phyloP scores from a whole-genome alignment of 495 filamentous ascomycete species.

The Penicillium canariense region DNA sequence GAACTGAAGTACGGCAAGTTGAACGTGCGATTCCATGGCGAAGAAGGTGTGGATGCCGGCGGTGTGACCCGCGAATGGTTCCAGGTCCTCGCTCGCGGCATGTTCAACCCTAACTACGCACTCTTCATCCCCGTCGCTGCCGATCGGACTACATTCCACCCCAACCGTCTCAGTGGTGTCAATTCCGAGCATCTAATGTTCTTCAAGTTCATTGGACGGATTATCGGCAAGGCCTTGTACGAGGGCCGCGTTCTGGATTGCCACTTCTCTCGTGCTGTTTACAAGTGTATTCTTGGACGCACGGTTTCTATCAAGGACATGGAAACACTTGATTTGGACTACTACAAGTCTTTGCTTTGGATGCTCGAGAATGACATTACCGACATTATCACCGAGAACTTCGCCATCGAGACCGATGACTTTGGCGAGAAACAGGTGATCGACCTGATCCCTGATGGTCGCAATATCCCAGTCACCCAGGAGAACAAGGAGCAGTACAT shows the following conservation, averaged over 20 bases:
- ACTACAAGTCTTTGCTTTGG: conserved; percentile 99
- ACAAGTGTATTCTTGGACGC: conserved; percentile 93
- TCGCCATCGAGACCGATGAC: conserved; percentile 87
- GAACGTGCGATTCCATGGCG: conserved; percentile 93
- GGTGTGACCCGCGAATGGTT: conserved; percentile 99
- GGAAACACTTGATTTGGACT: conserved; percentile 97
- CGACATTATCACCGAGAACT: conserved; percentile 97
- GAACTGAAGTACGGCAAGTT: conserved; percentile 99
- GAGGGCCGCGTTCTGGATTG: conserved; percentile 95
- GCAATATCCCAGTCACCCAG: conserved; percentile 90
- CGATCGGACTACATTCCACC: conserved; percentile 99
- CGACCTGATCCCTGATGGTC: conserved; percentile 82
- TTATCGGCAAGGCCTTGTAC: conserved; percentile 98
- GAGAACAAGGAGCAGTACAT: conserved; percentile 99
- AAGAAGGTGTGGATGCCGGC: conserved; percentile 97
- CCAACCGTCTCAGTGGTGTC: conserved; percentile 86
- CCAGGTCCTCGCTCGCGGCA: conserved; percentile 92
- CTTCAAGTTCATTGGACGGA: conserved; percentile 99
- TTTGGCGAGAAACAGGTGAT: conserved; percentile 87
- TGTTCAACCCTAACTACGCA: conserved; percentile 99
- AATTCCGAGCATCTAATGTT: conserved; percentile 96
- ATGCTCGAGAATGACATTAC: conserved; percentile 99
- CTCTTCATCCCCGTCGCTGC: conserved; percentile 94
- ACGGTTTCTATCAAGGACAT: conserved; percentile 97
- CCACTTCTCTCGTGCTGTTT: conserved; percentile 97